phyloP scores from a whole-genome alignment of 2,329 filamentous ascomycete genomes.

The Bipolaris cookei region DNA sequence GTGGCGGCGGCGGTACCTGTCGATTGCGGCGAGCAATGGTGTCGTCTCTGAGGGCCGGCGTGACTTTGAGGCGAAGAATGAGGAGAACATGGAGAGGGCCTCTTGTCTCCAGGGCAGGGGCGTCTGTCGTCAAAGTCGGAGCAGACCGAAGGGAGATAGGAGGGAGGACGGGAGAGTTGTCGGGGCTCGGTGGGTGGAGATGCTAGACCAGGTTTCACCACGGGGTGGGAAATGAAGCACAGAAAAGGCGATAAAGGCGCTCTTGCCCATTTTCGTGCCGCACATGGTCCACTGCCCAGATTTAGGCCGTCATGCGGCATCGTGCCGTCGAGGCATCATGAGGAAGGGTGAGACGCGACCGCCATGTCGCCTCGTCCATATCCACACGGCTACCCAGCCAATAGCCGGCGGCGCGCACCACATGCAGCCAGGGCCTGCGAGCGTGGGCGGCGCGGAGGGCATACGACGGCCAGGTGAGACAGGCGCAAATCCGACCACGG shows the following conservation, averaged over 20 bases:
- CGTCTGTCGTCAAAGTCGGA: slow-evolving; percentile 18
- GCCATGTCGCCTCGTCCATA: slow-evolving; percentile 12
- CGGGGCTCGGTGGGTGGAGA: slow-evolving; percentile 8
- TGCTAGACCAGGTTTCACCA: slow-evolving; percentile 14
- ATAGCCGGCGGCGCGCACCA: slow-evolving; percentile 7
- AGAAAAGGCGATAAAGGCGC: slow-evolving; percentile 17
- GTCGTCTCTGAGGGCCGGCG: slow-evolving; percentile 43
- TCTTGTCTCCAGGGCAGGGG: slow-evolving; percentile 19
- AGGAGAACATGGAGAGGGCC: slow-evolving; percentile 47
- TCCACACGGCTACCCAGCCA: slow-evolving; percentile 6
- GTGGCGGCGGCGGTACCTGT: slow-evolving; percentile 37
- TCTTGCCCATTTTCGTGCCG: slow-evolving; percentile 16
- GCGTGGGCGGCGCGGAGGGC: slow-evolving; percentile 16
- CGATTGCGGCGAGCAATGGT: slow-evolving; percentile 44
- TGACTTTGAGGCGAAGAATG: slow-evolving; percentile 43
- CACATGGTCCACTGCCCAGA: slow-evolving; percentile 15
- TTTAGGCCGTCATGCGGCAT: slow-evolving; percentile 18
- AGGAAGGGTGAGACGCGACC: slow-evolving; percentile 14
- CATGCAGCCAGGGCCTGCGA: slow-evolving; percentile 15
- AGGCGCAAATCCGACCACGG: too few species aligned
- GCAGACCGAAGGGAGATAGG: slow-evolving; percentile 9
- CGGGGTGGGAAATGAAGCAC: slow-evolving; percentile 18
- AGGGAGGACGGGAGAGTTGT: neutral
- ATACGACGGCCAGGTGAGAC: neutral
- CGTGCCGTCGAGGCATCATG: slow-evolving; percentile 12